Evolutionary conservation across 495 filamentous ascomycete species (phyloP).

Genomic region (Massariosphaeria phaeospora): DNA sequence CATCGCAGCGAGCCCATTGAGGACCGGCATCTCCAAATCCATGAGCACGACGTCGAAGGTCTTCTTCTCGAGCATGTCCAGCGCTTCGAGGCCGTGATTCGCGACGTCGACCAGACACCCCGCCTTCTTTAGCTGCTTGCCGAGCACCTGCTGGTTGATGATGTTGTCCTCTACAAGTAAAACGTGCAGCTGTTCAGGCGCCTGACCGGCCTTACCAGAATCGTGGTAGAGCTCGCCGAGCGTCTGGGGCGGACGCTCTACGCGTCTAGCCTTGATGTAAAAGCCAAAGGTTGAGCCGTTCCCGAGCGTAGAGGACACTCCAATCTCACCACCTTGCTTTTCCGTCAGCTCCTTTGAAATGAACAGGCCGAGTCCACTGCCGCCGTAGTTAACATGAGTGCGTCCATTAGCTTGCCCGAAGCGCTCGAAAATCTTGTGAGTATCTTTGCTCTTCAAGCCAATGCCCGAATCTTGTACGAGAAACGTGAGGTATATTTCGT

Average conservation of each 20-base stretch:
- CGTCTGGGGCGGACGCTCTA: slow-evolving; percentile 27
- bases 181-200: slow-evolving; percentile 3
- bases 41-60: slow-evolving; percentile 63
- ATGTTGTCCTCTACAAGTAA: slow-evolving; percentile 45
- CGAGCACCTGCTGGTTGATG: slow-evolving; percentile 66
- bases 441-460: slow-evolving; percentile 24
- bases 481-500: slow-evolving; percentile 24
- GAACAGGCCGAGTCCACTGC: slow-evolving; percentile 77
- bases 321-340: slow-evolving; percentile 78
- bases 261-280: slow-evolving; percentile 59
- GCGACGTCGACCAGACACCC: slow-evolving; percentile 65
- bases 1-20: slow-evolving; percentile 70
- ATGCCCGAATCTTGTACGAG: slow-evolving; percentile 26
- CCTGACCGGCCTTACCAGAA: not conserved
- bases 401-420: slow-evolving; percentile 30
- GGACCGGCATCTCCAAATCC: slow-evolving; percentile 82
- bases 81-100: slow-evolving; percentile 65
- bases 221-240: slow-evolving; percentile 1
- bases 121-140: slow-evolving; percentile 56
- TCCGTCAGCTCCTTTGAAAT: slow-evolving; percentile 73
- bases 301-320: slow-evolving; percentile 62
- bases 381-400: slow-evolving; percentile 58
- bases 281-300: slow-evolving; percentile 82
- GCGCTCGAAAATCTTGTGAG: slow-evolving; percentile 27
- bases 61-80: slow-evolving; percentile 48